A percentile compares a stretch with the other conserved stretches of the same genome.
These are phyloP conservation scores for Luvunga scandens DNA, from an alignment of 345 rosid genomes.

Conservation along the genomic window DNA sequence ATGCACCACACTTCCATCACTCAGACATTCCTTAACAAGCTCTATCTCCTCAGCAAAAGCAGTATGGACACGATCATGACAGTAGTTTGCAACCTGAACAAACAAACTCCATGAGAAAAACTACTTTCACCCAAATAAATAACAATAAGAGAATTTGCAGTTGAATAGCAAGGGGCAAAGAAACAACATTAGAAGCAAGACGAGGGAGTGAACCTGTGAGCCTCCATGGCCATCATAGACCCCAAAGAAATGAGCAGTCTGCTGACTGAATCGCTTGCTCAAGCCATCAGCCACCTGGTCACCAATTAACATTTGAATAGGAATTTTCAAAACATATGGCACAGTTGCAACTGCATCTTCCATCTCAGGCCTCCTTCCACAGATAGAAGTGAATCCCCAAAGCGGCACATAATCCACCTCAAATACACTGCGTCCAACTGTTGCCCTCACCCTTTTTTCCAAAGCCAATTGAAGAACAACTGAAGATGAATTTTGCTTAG, in stretches of 20 bases:
- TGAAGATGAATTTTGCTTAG: conserved; percentile 34
- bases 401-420: conserved; percentile 87
- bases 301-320: conserved; percentile 73
- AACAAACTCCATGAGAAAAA: conserved; percentile 11
- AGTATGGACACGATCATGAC: conserved; percentile 64
- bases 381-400: conserved; percentile 77
- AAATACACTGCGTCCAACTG: conserved; percentile 65
- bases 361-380: conserved; percentile 97
- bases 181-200: not conserved
- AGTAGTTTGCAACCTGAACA: conserved; percentile 86
- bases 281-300: conserved; percentile 52
- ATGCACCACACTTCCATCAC: conserved; percentile 43
- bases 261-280: conserved; percentile 46
- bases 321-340: conserved; percentile 63
- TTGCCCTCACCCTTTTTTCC: conserved; percentile 30
- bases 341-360: conserved; percentile 79
- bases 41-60: conserved; percentile 75
- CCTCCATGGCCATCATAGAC: conserved; percentile 99
- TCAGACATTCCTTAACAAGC: conserved; percentile 33
- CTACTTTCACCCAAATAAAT: not conserved
- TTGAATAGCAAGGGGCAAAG: not conserved
- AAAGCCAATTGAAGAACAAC: conserved; percentile 43
- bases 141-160: not conserved
- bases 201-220: conserved; percentile 49
- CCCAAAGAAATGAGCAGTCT: conserved; percentile 84